phyloP scores from a whole-genome alignment of 768 basidiomycete species.

The Phaffia tasmanica region DNA sequence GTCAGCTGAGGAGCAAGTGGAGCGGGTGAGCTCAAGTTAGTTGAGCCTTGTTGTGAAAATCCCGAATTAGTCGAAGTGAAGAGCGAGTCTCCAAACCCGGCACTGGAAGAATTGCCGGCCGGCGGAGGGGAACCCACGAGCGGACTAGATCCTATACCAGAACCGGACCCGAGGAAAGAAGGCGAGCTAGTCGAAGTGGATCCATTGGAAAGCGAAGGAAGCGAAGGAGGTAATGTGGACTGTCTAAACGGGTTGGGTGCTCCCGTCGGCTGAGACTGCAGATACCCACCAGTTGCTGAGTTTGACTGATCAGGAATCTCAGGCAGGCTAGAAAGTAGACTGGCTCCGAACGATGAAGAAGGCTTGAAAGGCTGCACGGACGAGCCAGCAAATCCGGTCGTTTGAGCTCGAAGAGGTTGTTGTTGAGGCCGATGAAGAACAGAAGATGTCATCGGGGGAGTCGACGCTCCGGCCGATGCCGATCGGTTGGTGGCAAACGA shows the following conservation, averaged over 20 bases:
- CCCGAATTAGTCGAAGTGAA: not conserved
- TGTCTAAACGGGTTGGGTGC: conserved; percentile 19
- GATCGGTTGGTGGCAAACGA: conserved; percentile 54
- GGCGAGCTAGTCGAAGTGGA: not conserved
- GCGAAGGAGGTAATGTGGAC: conserved; percentile 11
- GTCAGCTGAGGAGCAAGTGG: conserved; percentile 18
- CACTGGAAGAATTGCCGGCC: not conserved
- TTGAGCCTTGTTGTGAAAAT: not conserved
- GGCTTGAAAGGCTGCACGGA: conserved; percentile 69
- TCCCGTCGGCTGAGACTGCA: conserved; percentile 8
- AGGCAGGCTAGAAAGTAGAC: conserved; percentile 60
- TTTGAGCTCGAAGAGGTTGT: conserved; percentile 42
- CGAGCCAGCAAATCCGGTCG: conserved; percentile 47
- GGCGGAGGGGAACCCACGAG: not conserved
- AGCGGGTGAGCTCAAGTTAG: not conserved
- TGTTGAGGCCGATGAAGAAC: not conserved
- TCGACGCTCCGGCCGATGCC: conserved; percentile 44
- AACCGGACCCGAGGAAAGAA: not conserved
- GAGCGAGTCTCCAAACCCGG: not conserved
- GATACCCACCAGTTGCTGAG: not conserved
- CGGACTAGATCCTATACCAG: not conserved
- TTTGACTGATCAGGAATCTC: conserved; percentile 46
- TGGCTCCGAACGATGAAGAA: conserved; percentile 64
- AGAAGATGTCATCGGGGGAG: conserved; percentile 34
- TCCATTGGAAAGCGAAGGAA: not conserved